Evolutionary conservation across 1,139 yeast genomes (phyloP).

Genomic region (Wickerhamomyces sp.): DNA sequence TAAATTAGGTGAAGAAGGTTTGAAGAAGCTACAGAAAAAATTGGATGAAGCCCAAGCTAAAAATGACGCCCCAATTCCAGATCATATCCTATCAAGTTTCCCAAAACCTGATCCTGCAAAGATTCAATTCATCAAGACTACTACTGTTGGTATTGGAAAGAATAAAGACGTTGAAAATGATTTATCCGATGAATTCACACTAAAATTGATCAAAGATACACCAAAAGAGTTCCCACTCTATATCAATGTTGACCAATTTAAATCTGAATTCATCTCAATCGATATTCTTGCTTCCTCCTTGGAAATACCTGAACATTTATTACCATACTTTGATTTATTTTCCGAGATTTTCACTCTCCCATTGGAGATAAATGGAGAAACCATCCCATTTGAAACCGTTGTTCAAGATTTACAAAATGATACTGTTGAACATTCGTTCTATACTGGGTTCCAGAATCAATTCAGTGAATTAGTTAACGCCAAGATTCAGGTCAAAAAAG

Average conservation of each 20-base stretch:
- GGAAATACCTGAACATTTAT: slow-evolving; percentile 48
- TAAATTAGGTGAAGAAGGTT: slow-evolving; percentile 57
- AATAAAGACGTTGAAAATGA: slow-evolving; percentile 30
- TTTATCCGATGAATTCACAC: slow-evolving; percentile 22
- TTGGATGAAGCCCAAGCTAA: slow-evolving; percentile 58
- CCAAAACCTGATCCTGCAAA: slow-evolving; percentile 70
- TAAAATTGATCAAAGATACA: slow-evolving; percentile 29
- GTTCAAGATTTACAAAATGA: slow-evolving; percentile 69
- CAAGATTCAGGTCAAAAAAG: slow-evolving; percentile 55
- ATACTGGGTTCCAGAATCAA: slow-evolving; percentile 54
- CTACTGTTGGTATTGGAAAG: slow-evolving; percentile 40
- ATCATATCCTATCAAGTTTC: slow-evolving; percentile 52
- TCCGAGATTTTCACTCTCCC: slow-evolving; percentile 71
- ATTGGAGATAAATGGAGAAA: slow-evolving; percentile 53
- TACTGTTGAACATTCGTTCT: slow-evolving; percentile 53
- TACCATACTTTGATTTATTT: slow-evolving; percentile 66
- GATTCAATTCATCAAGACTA: slow-evolving; percentile 68
- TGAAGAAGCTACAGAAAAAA: slow-evolving; percentile 42
- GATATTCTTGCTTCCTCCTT: slow-evolving; percentile 61
- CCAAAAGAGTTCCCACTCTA: slow-evolving; percentile 59
- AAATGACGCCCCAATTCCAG: slow-evolving; percentile 76
- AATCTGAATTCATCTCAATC: slow-evolving; percentile 76
- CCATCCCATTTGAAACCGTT: slow-evolving; percentile 67
- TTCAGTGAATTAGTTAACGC: slow-evolving; percentile 63
- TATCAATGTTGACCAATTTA: slow-evolving; percentile 73